phyloP scores from a whole-genome alignment of 2,329 filamentous ascomycete genomes.

The Phaeophleospora eucalypticola region DNA sequence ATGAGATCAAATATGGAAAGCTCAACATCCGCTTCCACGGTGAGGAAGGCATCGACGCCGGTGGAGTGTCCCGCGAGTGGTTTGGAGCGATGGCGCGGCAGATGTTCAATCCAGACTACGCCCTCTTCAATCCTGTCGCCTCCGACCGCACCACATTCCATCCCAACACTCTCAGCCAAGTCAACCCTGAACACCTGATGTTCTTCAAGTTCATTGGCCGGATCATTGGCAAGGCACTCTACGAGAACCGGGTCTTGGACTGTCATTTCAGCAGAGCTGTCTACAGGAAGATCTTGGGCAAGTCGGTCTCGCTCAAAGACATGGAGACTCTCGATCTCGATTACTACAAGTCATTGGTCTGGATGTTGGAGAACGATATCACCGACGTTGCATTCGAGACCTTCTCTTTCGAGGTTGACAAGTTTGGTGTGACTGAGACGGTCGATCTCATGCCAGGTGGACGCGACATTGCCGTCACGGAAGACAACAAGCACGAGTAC shows the following conservation, averaged over 20 bases:
- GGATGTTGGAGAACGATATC: slow-evolving; percentile 99
- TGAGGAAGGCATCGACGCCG: slow-evolving; percentile 96
- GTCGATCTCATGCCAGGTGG: slow-evolving; percentile 85
- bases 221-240: slow-evolving; percentile 96
- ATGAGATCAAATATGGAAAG: slow-evolving; percentile 99
- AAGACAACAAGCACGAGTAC: slow-evolving; percentile 98
- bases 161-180: slow-evolving; percentile 85
- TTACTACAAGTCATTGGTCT: slow-evolving; percentile 97
- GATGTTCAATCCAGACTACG: slow-evolving; percentile 99
- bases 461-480: slow-evolving; percentile 86
- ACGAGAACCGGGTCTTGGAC: slow-evolving; percentile 91
- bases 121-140: slow-evolving; percentile 91
- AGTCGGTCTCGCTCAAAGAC: slow-evolving; percentile 93
- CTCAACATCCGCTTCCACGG: slow-evolving; percentile 96
- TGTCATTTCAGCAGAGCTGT: slow-evolving; percentile 99
- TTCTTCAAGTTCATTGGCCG: slow-evolving; percentile 99
- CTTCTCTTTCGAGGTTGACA: slow-evolving; percentile 89
- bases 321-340: slow-evolving; percentile 98
- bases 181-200: slow-evolving; percentile 92
- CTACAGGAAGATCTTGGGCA: slow-evolving; percentile 95
- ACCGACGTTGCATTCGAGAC: slow-evolving; percentile 96
- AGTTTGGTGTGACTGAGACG: slow-evolving; percentile 82
- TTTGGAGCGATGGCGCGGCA: slow-evolving; percentile 95
- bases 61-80: slow-evolving; percentile 97
- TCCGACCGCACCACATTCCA: slow-evolving; percentile 98